phyloP scores from a whole-genome alignment of 73 alveolate genomes.

The Blepharisma japonicum region DNA sequence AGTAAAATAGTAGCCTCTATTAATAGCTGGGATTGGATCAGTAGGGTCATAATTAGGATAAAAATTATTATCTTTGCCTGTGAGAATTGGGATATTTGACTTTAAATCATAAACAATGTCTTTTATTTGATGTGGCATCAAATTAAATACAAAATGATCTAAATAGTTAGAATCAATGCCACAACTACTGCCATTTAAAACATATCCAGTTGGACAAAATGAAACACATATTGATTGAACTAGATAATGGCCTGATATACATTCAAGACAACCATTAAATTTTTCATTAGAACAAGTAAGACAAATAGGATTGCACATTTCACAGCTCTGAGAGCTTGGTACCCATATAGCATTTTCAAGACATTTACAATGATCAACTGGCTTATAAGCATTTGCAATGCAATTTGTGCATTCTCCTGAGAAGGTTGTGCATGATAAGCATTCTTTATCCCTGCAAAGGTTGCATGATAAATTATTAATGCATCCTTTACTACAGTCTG shows the following conservation, averaged over 20 bases:
- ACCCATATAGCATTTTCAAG: neutral
- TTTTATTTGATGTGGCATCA: neutral
- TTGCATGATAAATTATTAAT: slow-evolving; percentile 3
- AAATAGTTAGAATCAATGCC: neutral
- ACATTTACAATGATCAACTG: neutral
- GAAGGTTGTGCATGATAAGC: neutral
- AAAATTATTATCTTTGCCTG: neutral
- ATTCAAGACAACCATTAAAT: neutral
- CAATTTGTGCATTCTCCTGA: slow-evolving; percentile 3
- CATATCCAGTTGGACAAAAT: slow-evolving; percentile 13
- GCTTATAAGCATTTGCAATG: neutral
- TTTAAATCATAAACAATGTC: neutral
- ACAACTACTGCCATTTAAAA: neutral
- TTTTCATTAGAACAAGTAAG: neutral
- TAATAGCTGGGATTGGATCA: slow-evolving; percentile 1
- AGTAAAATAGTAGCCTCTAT: slow-evolving; percentile 16
- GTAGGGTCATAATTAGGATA: neutral
- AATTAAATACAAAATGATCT: neutral
- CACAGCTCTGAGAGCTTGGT: neutral
- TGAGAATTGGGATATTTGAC: neutral
- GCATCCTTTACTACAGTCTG: neutral
- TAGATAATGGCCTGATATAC: neutral
- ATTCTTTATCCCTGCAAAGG: neutral
- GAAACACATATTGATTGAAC: neutral
- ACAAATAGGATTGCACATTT: neutral